phyloP scores from a whole-genome alignment of 2,329 filamentous ascomycete species.

The Helotiales sp. region DNA sequence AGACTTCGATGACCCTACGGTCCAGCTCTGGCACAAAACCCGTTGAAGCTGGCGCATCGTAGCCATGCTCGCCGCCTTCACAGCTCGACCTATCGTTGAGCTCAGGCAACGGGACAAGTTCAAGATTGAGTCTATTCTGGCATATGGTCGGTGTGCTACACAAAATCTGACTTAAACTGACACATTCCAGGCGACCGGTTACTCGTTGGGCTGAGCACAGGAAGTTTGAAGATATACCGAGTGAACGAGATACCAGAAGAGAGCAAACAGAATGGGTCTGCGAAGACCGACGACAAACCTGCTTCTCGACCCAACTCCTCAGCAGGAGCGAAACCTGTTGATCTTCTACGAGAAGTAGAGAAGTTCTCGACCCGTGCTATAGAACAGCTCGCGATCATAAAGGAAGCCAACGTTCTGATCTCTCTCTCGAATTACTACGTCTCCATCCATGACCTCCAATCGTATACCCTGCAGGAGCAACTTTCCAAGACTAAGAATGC shows the following conservation, averaged over 20 bases:
- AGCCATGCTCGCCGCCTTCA: constrained; percentile 96
- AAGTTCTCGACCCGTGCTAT: constrained; percentile 89
- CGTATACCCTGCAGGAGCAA: constrained; percentile 78
- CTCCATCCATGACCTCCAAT: constrained; percentile 85
- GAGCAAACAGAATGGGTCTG: constrained; percentile 39
- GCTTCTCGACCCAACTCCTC: constrained; percentile 29
- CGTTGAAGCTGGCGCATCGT: constrained; percentile 26
- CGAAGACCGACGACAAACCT: constrained; percentile 32
- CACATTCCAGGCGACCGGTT: constrained; percentile 72
- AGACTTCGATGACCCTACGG: constrained; percentile 21
- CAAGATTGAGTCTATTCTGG: constrained; percentile 92
- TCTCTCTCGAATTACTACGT: constrained; percentile 89
- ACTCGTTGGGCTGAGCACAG: constrained; percentile 88
- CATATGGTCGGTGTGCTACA: constrained; percentile 63
- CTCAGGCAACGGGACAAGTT: constrained; percentile 94
- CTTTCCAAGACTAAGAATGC: constrained; percentile 84
- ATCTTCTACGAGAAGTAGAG: constrained; percentile 87
- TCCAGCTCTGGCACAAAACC: constrained; percentile 12
- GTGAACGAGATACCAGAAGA: constrained; percentile 67
- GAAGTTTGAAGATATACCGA: constrained; percentile 85
- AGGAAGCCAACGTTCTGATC: constrained; percentile 88
- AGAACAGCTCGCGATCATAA: constrained; percentile 92
- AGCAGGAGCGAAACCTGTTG: constrained; percentile 59
- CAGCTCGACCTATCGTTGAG: constrained; percentile 94
- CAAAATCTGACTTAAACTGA: constrained; percentile 16